These are phyloP conservation scores for Nigrospora oryzae DNA, from an alignment of 2,329 filamentous ascomycete species.

Conservation along the genomic window DNA sequence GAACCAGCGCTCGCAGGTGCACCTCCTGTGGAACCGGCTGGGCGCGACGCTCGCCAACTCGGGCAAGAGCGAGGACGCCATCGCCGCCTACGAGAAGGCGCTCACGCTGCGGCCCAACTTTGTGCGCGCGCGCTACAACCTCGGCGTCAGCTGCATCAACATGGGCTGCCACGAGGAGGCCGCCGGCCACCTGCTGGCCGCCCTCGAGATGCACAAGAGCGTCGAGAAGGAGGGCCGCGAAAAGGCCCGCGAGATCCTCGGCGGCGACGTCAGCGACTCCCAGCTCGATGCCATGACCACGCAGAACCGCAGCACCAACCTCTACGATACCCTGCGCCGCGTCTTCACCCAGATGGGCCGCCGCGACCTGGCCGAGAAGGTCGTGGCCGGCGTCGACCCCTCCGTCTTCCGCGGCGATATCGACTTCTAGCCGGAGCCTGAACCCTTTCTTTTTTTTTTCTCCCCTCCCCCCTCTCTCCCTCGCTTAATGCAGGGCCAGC, in stretches of 20 bases:
- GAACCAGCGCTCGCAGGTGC: slow-evolving; percentile 79
- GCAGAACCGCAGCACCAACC: slow-evolving; percentile 93
- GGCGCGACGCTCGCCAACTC: slow-evolving; percentile 94
- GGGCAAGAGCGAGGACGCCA: slow-evolving; percentile 88
- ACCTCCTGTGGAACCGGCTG: slow-evolving; percentile 94
- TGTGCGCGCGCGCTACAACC: slow-evolving; percentile 91
- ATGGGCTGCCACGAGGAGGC: slow-evolving; percentile 93
- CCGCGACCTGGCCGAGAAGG: slow-evolving; percentile 78
- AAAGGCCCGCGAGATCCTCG: slow-evolving; percentile 75
- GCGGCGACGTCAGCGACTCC: slow-evolving; percentile 51
- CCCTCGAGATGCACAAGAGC: slow-evolving; percentile 90
- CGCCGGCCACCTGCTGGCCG: slow-evolving; percentile 83
- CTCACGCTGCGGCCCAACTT: slow-evolving; percentile 90
- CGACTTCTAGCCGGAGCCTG: slow-evolving; percentile 57
- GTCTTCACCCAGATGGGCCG: slow-evolving; percentile 97
- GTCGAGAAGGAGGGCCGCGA: slow-evolving; percentile 80
- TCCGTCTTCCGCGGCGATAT: slow-evolving; percentile 84
- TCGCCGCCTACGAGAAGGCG: slow-evolving; percentile 91
- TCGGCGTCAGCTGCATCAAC: slow-evolving; percentile 95
- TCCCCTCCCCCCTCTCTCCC: too few relatives aligned
- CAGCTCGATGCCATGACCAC: slow-evolving; percentile 80
- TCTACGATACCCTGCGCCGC: slow-evolving; percentile 87
- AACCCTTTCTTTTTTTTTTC: background rate
- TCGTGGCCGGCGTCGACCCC: slow-evolving; percentile 83
- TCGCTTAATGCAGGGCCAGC: too few relatives aligned